These are phyloP conservation scores for Magnolia officinalis DNA, from an alignment of 164 flowering plant genomes.

Conservation along the genomic window DNA sequence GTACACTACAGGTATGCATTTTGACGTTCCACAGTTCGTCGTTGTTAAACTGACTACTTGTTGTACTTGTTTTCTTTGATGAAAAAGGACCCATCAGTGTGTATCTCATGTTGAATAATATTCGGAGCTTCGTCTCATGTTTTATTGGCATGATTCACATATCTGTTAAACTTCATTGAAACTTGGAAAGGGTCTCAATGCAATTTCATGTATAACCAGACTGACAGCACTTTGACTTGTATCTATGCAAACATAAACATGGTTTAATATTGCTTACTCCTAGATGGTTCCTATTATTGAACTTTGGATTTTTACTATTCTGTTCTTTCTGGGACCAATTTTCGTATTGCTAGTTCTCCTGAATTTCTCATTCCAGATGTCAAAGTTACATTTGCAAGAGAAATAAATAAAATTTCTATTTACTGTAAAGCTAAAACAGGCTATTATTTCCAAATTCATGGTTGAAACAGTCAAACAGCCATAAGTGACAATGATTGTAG, in stretches of 20 bases:
- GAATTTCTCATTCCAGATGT: too few relatives aligned
- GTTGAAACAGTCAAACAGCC: background rate
- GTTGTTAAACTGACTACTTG: background rate
- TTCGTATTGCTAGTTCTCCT: too few relatives aligned
- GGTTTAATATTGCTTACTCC: background rate
- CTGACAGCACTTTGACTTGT: background rate
- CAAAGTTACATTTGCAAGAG: too few relatives aligned
- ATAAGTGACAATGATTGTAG: background rate
- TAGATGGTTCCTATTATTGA: background rate
- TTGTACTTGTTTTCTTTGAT: background rate
- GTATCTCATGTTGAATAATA: too few relatives aligned
- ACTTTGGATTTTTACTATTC: background rate
- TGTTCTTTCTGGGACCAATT: background rate
- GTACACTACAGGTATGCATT: slow-evolving; percentile 60
- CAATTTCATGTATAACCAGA: background rate
- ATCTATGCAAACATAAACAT: background rate
- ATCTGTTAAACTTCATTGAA: background rate
- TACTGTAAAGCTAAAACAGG: background rate
- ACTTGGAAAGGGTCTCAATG: background rate
- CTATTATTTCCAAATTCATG: background rate
- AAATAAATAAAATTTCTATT: too few relatives aligned
- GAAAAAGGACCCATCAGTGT: background rate
- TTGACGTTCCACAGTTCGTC: background rate
- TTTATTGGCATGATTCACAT: too few relatives aligned
- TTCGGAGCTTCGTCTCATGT: too few relatives aligned